Conservation (phyloP, 129 eudicot species). For the Chrysanthemum makinoi region DNA sequence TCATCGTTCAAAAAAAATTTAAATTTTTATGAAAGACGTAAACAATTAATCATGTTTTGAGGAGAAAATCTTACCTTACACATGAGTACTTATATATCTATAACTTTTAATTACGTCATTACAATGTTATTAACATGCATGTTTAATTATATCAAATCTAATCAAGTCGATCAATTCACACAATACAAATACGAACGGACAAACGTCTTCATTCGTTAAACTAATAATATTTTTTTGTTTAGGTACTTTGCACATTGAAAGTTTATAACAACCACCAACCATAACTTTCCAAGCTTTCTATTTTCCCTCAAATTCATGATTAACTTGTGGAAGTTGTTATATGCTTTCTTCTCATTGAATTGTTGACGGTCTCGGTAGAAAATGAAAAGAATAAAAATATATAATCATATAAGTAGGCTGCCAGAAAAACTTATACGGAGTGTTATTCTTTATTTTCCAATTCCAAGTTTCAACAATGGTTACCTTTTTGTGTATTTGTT, state of each 20-base stretch:
- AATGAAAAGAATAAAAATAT: too few species aligned
- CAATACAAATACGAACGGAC: neutral
- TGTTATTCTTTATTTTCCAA: neutral
- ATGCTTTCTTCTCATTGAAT: neutral
- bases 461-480: constrained; percentile 30
- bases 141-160: neutral
- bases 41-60: too few species aligned
- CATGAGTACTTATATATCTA: too few species aligned
- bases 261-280: neutral
- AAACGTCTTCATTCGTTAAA: neutral
- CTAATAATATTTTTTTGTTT: neutral
- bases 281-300: neutral
- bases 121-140: too few species aligned
- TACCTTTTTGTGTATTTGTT: constrained; percentile 28
- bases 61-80: too few species aligned
- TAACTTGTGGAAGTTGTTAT: neutral
- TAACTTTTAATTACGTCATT: too few species aligned
- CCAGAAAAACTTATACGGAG: neutral
- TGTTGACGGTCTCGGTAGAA: neutral
- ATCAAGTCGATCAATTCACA: neutral
- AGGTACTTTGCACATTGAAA: constrained; percentile 1
- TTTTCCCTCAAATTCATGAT: neutral
- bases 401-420: neutral
- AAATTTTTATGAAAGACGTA: too few species aligned
- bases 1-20: too few species aligned